phyloP scores from a whole-genome alignment of 495 filamentous ascomycete genomes.

The Xylaria flabelliformis region DNA sequence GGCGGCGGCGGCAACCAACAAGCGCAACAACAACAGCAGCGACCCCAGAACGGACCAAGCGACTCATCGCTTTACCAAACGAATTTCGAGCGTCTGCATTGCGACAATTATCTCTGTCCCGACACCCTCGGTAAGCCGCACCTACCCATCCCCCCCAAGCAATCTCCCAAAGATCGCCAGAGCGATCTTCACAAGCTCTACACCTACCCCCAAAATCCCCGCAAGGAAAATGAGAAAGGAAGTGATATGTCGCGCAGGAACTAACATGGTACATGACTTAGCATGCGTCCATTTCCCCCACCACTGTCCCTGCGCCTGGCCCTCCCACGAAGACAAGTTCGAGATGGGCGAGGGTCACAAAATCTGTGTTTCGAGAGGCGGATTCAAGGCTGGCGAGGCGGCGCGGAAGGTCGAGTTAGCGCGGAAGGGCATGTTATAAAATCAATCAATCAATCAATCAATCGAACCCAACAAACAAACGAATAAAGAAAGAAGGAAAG shows the following conservation, averaged over 20 bases:
- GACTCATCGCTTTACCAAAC: slow-evolving; percentile 79
- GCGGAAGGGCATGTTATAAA: slow-evolving; percentile 80
- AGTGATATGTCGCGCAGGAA: neutral
- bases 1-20: slow-evolving; percentile 43
- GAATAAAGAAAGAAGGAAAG: neutral
- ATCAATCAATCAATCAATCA: neutral
- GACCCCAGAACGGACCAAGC: slow-evolving; percentile 74
- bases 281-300: slow-evolving; percentile 92
- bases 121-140: slow-evolving; percentile 67
- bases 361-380: slow-evolving; percentile 81
- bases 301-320: slow-evolving; percentile 90
- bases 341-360: slow-evolving; percentile 83
- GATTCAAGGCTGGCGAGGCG: slow-evolving; percentile 76
- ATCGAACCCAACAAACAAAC: accelerated
- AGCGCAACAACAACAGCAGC: slow-evolving; percentile 60
- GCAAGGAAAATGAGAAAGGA: neutral
- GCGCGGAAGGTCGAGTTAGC: slow-evolving; percentile 81
- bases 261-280: neutral
- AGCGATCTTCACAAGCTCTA: neutral
- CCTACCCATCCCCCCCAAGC: too few relatives aligned
- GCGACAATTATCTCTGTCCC: slow-evolving; percentile 90
- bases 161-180: neutral
- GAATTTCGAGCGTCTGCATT: slow-evolving; percentile 72
- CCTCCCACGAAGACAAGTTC: slow-evolving; percentile 82
- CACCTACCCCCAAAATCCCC: too few relatives aligned